Percentiles rank a stretch among this genome's conserved stretches.
Conservation (phyloP, 345 rosid genomes). For the Eucalyptus melliodora region DNA sequence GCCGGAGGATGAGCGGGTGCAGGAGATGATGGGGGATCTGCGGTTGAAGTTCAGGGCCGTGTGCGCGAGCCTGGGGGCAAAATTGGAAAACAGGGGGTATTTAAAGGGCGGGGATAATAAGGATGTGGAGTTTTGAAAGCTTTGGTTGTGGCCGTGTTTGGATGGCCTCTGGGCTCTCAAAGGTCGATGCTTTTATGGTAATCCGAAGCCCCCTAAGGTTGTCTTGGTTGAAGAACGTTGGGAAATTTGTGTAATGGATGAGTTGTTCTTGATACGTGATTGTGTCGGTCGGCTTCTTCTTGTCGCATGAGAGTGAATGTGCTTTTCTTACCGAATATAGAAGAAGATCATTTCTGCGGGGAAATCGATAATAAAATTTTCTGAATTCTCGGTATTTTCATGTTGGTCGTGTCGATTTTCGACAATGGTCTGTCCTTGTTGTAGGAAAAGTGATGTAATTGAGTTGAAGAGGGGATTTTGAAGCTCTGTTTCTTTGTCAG, state of each 20-base stretch:
- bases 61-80: conserved; percentile 52
- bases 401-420: background rate
- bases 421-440: background rate
- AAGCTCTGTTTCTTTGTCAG: background rate
- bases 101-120: conserved; percentile 22
- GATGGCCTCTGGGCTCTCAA: background rate
- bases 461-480: background rate
- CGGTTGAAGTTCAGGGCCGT: conserved; percentile 15
- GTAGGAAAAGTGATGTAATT: background rate
- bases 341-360: background rate
- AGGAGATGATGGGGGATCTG: conserved; percentile 48
- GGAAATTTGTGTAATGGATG: background rate
- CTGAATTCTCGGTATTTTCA: background rate
- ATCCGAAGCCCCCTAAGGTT: background rate
- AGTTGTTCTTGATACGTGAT: background rate
- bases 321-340: background rate
- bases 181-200: background rate
- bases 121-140: conserved; percentile 47
- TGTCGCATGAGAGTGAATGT: background rate
- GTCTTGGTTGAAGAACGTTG: background rate
- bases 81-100: conserved; percentile 54
- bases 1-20: conserved; percentile 56
- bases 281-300: background rate
- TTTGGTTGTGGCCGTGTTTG: background rate
- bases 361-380: background rate